Percentiles rank a stretch among this genome's conserved stretches.
phyloP scores from a whole-genome alignment of 2,329 filamentous ascomycete species.

The Aspergillus fructus region DNA sequence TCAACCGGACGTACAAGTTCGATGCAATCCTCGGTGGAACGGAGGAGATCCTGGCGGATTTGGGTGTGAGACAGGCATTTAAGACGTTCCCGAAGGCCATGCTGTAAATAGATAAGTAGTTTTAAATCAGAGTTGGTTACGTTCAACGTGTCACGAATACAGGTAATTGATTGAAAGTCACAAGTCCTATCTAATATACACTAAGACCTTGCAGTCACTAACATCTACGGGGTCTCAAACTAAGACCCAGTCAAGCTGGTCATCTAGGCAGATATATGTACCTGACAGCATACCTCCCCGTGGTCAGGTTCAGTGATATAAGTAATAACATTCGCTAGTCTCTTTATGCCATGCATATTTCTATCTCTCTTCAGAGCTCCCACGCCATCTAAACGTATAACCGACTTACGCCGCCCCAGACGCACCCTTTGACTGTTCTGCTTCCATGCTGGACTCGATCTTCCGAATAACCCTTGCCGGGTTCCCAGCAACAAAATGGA shows the following conservation, averaged over 20 bases:
- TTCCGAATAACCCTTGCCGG: slow-evolving; percentile 24
- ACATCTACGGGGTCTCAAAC: too few species aligned
- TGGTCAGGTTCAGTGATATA: too few species aligned
- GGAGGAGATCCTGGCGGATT: slow-evolving; percentile 77
- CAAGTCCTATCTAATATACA: too few species aligned
- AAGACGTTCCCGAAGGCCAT: slow-evolving; percentile 82
- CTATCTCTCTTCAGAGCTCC: not conserved
- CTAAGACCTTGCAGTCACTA: too few species aligned
- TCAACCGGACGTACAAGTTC: slow-evolving; percentile 81
- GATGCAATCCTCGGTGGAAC: slow-evolving; percentile 76
- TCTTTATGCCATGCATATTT: not conserved
- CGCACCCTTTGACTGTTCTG: not conserved
- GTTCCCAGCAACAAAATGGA: slow-evolving; percentile 29
- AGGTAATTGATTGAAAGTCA: too few species aligned
- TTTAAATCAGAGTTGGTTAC: not conserved
- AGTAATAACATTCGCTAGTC: too few species aligned
- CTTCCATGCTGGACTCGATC: slow-evolving; percentile 27
- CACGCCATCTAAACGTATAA: not conserved
- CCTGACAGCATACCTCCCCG: too few species aligned
- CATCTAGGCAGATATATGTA: too few species aligned
- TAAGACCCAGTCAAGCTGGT: too few species aligned
- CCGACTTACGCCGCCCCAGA: not conserved
- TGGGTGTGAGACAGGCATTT: slow-evolving; percentile 81
- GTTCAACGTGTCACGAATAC: not conserved
- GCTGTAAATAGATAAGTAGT: slow-evolving; percentile 54